These are phyloP conservation scores for Rachicladosporium sp. DNA, from an alignment of 2,329 filamentous ascomycete species.

Conservation along the genomic window DNA sequence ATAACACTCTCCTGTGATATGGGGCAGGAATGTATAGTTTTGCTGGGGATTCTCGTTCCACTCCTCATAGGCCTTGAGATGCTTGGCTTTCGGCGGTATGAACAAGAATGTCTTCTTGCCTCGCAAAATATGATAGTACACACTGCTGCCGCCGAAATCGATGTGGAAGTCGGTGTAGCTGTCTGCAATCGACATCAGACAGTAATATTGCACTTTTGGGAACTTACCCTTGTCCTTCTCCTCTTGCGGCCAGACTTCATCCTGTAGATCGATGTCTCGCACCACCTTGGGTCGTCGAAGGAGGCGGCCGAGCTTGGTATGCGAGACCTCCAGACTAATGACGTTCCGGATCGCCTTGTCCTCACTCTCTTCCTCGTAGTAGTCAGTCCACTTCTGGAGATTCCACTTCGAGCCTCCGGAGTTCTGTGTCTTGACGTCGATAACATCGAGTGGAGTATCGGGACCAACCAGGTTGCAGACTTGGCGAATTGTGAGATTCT, in stretches of 20 bases:
- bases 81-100: conserved; percentile 55
- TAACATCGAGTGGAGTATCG: conserved; percentile 51
- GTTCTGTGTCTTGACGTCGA: conserved; percentile 58
- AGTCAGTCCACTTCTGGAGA: conserved; percentile 53
- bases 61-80: conserved; percentile 58
- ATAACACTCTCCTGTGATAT: conserved; percentile 54
- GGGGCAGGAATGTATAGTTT: conserved; percentile 52
- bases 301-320: conserved; percentile 48
- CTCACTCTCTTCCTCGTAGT: conserved; percentile 51
- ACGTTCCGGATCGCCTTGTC: conserved; percentile 54
- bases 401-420: conserved; percentile 46
- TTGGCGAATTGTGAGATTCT: conserved; percentile 49
- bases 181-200: conserved; percentile 58
- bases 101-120: conserved; percentile 62
- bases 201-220: conserved; percentile 56
- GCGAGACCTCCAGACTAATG: conserved; percentile 56
- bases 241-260: conserved; percentile 43
- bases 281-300: conserved; percentile 53
- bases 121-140: conserved; percentile 58
- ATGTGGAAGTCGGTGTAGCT: conserved; percentile 63
- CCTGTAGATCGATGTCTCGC: conserved; percentile 48
- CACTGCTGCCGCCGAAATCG: conserved; percentile 58
- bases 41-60: conserved; percentile 59
- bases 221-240: conserved; percentile 42
- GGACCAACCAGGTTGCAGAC: conserved; percentile 53